These are phyloP conservation scores for Fraxinus pennsylvanica DNA, from an alignment of 257 asterid genomes.

Conservation along the genomic window DNA sequence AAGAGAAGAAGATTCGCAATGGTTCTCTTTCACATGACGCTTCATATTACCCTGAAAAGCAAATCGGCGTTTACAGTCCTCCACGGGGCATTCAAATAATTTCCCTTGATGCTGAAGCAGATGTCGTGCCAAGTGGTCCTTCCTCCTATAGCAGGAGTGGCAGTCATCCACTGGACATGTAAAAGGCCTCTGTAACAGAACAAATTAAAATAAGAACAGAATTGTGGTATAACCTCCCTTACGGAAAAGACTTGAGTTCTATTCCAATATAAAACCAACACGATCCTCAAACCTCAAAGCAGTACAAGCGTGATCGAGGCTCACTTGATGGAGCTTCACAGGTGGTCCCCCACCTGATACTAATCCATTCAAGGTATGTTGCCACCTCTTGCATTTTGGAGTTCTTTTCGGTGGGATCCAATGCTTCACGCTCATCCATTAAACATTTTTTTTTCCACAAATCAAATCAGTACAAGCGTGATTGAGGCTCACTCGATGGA, in stretches of 20 bases:
- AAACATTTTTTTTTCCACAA: conserved; percentile 15
- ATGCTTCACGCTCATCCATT: conserved; percentile 80
- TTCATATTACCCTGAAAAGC: conserved; percentile 61
- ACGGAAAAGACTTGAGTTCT: background rate
- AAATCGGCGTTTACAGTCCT: conserved; percentile 53
- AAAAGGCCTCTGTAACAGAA: conserved; percentile 67
- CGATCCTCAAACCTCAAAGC: conserved; percentile 54
- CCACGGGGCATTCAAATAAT: conserved; percentile 60
- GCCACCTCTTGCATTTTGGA: conserved; percentile 88
- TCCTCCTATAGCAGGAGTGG: conserved; percentile 73
- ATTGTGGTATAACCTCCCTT: background rate
- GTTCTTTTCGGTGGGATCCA: conserved; percentile 92
- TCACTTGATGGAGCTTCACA: conserved; percentile 99
- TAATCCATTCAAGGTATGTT: conserved; percentile 75
- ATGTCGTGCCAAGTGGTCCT: conserved; percentile 79
- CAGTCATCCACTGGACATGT: conserved; percentile 76
- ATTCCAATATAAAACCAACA: conserved; percentile 5
- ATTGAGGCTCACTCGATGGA: conserved; percentile 96
- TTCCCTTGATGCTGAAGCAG: conserved; percentile 80
- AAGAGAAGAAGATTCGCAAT: conserved; percentile 40
- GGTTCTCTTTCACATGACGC: conserved; percentile 70
- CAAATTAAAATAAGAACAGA: conserved; percentile 15
- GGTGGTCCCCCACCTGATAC: conserved; percentile 99
- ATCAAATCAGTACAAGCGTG: conserved; percentile 48
- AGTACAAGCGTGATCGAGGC: conserved; percentile 82